A percentile compares a stretch with the other conserved stretches of the same genome.
These are phyloP conservation scores for Boletus vermiculosoides DNA, from an alignment of 768 basidiomycete species.

Conservation along the genomic window DNA sequence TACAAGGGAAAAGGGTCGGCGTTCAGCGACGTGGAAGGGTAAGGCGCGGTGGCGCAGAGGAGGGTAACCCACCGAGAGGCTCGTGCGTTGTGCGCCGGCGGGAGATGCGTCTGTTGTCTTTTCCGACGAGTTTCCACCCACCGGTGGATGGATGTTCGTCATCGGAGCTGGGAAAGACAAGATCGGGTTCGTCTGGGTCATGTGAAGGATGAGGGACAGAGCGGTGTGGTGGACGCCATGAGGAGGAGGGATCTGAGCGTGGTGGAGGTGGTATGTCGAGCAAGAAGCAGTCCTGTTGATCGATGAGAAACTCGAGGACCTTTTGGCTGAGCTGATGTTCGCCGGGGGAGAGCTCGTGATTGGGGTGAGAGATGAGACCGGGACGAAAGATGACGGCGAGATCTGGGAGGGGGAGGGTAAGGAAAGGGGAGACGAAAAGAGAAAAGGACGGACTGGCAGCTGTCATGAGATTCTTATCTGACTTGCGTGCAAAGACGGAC, in stretches of 20 bases:
- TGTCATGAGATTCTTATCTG: slow-evolving; percentile 94
- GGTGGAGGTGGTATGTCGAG: slow-evolving; percentile 79
- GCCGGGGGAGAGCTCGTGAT: slow-evolving; percentile 79
- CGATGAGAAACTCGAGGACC: slow-evolving; percentile 93
- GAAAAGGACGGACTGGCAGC: slow-evolving; percentile 68
- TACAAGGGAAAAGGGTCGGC: slow-evolving; percentile 13
- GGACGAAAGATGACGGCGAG: slow-evolving; percentile 97
- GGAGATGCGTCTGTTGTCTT: slow-evolving; percentile 42
- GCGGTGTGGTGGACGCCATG: slow-evolving; percentile 29
- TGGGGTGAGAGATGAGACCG: slow-evolving; percentile 85
- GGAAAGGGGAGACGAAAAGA: background rate
- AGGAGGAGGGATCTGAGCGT: slow-evolving; percentile 29
- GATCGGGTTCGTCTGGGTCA: slow-evolving; percentile 46
- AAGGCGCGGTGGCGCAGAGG: slow-evolving; percentile 34
- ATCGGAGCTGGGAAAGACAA: slow-evolving; percentile 45
- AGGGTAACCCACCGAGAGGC: slow-evolving; percentile 33
- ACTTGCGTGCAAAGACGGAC: slow-evolving; percentile 90
- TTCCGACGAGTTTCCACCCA: slow-evolving; percentile 54
- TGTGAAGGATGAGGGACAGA: slow-evolving; percentile 9
- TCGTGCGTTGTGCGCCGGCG: slow-evolving; percentile 61
- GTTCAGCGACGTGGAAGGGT: slow-evolving; percentile 30
- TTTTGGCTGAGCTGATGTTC: slow-evolving; percentile 87
- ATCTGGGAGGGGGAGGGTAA: slow-evolving; percentile 47
- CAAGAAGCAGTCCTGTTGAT: slow-evolving; percentile 95
- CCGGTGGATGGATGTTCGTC: slow-evolving; percentile 47